phyloP scores from a whole-genome alignment of 2,329 filamentous ascomycete genomes.

The Trichoderma atroviride region DNA sequence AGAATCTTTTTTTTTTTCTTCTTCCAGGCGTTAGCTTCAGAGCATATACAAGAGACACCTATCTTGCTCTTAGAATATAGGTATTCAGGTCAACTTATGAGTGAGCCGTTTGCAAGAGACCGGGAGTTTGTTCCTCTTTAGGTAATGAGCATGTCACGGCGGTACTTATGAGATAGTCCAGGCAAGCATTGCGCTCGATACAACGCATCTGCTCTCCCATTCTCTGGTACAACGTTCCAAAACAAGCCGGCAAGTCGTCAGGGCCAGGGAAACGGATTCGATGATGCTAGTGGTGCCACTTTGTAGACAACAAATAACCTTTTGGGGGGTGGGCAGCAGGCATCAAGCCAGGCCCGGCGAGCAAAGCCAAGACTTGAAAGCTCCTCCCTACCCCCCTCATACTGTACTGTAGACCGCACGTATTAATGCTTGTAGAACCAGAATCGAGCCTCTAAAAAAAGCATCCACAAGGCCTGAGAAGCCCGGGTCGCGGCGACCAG shows the following conservation, averaged over 20 bases:
- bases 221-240: neutral
- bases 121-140: neutral
- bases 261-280: constrained; percentile 3
- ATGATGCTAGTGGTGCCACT: constrained; percentile 24
- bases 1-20: constrained; percentile 11
- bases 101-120: neutral
- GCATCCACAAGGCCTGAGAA: constrained; percentile 22
- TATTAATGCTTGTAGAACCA: constrained; percentile 17
- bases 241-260: constrained; percentile 10
- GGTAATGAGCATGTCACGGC: constrained; percentile 4
- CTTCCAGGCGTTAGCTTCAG: neutral
- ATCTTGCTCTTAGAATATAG: neutral
- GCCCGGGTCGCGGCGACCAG: constrained; percentile 25
- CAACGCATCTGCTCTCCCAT: constrained; percentile 1
- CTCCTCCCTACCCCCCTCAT: constrained; percentile 6
- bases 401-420: neutral
- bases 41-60: neutral
- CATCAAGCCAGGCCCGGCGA: constrained; percentile 11
- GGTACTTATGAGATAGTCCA: constrained; percentile 1
- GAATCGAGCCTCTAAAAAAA: constrained; percentile 23
- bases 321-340: constrained; percentile 18
- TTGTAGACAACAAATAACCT: constrained; percentile 16
- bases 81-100: neutral
- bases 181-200: constrained; percentile 14
- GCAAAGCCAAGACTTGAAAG: constrained; percentile 18